Conservation (phyloP, 768 basidiomycete genomes). For the Suillus americanus region DNA sequence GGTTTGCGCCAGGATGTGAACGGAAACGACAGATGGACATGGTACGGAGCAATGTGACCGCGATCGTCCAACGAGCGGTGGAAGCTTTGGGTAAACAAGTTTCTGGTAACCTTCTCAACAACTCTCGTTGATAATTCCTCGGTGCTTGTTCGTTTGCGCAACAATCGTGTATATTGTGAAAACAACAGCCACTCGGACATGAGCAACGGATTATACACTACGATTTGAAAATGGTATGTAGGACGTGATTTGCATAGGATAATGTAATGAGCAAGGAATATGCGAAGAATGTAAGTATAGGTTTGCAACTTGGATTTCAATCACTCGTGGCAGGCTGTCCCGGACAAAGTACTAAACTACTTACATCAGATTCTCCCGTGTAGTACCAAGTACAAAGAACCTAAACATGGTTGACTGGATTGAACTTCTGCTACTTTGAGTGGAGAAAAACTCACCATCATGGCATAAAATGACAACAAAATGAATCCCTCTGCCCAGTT, state of each 20-base stretch:
- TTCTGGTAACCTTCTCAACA: constrained; percentile 38
- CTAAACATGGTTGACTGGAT: constrained; percentile 29
- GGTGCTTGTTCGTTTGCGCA: not conserved
- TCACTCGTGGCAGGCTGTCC: constrained; percentile 17
- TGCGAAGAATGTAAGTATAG: constrained; percentile 12
- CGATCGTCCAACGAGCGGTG: constrained; percentile 51
- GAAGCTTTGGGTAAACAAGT: constrained; percentile 52
- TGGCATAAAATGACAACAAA: constrained; percentile 65
- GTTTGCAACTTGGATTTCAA: constrained; percentile 9
- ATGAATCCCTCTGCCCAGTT: constrained; percentile 76
- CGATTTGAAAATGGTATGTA: not conserved
- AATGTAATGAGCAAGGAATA: too few relatives aligned
- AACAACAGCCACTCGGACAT: not conserved
- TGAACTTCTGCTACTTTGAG: not conserved
- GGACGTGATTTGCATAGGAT: not conserved
- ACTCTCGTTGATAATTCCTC: not conserved
- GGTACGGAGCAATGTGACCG: constrained; percentile 55
- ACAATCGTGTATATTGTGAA: not conserved
- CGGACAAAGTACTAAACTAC: constrained; percentile 40
- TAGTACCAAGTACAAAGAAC: constrained; percentile 71
- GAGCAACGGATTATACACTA: not conserved
- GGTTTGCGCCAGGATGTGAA: constrained; percentile 6
- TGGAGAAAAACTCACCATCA: constrained; percentile 47
- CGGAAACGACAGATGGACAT: constrained; percentile 30
- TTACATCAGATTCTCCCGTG: constrained; percentile 55